Base-by-base conservation (phyloP, 2,329 filamentous ascomycete species). In the Sodiomyces alkalinus region DNA sequence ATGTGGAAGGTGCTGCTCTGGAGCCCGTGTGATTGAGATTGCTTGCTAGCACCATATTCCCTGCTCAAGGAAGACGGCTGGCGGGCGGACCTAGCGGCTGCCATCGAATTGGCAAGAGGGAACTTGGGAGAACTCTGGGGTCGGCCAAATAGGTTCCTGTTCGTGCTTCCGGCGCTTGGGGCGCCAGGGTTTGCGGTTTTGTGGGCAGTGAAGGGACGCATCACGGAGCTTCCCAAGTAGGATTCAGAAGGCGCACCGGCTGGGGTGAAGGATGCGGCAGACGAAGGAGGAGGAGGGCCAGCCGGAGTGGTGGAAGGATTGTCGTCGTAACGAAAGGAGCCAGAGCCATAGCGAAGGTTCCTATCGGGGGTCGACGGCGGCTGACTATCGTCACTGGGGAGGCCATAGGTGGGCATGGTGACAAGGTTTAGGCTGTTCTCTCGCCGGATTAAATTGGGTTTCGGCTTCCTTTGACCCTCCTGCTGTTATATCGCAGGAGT, bases 201-300 rank as follows among this genome's bases (percentile, higher is more conserved):
- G 12, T 48, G 47, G 19, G 47, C 47, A 20, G 48, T 47, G 40
- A 51, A 49, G 23, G 49, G 56, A 26, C 55, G 56, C 49, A 64
- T 52, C 29, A 68, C 56, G 20, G 66, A 69, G 47, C 64, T 68
- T 31, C 64, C 60, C 20, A 71, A 47, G 39, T 57, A 69, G 9
- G 62, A 63, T 17, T 57, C 62, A 14, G 67, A 64, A 1, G 67
- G 67, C 11, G 65, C 64, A 31, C 68, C 68, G 11, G 57, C 55
- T 2, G 67, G 65, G 2, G 66, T 69, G 47, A 69, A 70, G 23
- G 64, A 68, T 4, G 58, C 58, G 7, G 57, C 55, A 6, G 64
- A 63, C 17, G 66, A 64, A 1, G 59, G 60, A 7, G 64, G 62
- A 16, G 58, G 62, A 17, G 58, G 58, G 0, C 58, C 65, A 12